Evolutionary conservation across 352 stramenopile species (phyloP).

Genomic region (Phytophthora quininea): DNA sequence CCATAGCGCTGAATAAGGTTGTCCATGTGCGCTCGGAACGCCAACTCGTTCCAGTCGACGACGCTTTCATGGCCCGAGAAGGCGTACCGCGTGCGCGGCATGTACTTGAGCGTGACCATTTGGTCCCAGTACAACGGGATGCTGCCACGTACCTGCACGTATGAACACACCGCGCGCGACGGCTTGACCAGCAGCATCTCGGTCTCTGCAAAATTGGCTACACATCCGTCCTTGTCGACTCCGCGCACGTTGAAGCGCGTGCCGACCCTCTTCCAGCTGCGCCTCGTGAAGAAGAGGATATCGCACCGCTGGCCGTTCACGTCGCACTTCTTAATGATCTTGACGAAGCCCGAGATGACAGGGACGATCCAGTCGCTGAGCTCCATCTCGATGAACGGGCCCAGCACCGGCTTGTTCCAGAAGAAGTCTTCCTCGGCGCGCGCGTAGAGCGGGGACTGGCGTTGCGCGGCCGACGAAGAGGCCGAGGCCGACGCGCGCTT

Average conservation of each 20-base stretch:
- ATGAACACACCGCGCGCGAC: constrained; percentile 57
- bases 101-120: constrained; percentile 92
- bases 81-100: constrained; percentile 81
- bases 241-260: constrained; percentile 93
- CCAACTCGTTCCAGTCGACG: constrained; percentile 61
- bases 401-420: constrained; percentile 88
- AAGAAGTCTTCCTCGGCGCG: constrained; percentile 91
- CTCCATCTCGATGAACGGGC: constrained; percentile 59
- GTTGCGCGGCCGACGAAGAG: constrained; percentile 27
- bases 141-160: constrained; percentile 91
- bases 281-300: constrained; percentile 80
- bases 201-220: constrained; percentile 96
- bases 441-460: constrained; percentile 39
- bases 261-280: constrained; percentile 81
- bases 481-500: constrained; percentile 42
- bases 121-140: constrained; percentile 95
- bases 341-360: constrained; percentile 78
- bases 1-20: constrained; percentile 76
- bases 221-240: constrained; percentile 87
- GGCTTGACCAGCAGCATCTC: constrained; percentile 86
- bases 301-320: constrained; percentile 62
- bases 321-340: constrained; percentile 56
- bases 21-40: constrained; percentile 64
- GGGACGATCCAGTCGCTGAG: constrained; percentile 79
- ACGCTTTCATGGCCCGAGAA: constrained; percentile 51